Evolutionary conservation across 2,329 filamentous ascomycete genomes (phyloP).

Genomic region (Pseudogymnoascus sp.): DNA sequence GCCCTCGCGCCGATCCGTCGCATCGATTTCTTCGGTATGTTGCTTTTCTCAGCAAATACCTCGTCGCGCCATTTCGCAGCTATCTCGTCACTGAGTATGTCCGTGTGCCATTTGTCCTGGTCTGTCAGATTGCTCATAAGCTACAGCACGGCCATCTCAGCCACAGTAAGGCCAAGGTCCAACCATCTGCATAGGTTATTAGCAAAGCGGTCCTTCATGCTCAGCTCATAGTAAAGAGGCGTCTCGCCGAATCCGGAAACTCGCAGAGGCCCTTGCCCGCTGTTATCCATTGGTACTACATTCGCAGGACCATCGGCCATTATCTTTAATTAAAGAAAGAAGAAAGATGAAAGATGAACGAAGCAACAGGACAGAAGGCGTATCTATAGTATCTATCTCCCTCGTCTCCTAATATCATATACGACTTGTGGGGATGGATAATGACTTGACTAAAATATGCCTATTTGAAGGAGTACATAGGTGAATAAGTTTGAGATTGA

Average conservation of each 20-base stretch:
- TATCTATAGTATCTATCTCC: background rate
- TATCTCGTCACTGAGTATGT: conserved; percentile 15
- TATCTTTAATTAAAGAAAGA: background rate
- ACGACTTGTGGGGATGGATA: background rate
- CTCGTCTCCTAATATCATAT: background rate
- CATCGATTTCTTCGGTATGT: background rate
- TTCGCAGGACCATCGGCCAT: background rate
- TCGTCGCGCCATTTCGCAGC: conserved; percentile 17
- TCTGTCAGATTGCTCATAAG: background rate
- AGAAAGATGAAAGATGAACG: background rate
- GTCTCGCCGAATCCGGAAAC: conserved; percentile 9
- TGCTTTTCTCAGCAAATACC: conserved; percentile 2
- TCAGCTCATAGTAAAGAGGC: conserved; percentile 2
- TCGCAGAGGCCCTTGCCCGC: background rate
- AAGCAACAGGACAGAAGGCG: background rate
- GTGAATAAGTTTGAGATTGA: background rate
- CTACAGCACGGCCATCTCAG: background rate
- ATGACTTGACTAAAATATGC: background rate
- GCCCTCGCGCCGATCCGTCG: conserved; percentile 8
- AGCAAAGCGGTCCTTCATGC: background rate
- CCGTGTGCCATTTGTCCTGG: background rate
- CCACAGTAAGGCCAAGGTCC: background rate
- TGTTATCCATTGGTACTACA: conserved; percentile 1
- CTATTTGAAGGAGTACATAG: background rate
- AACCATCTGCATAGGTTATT: background rate